Evolutionary conservation across 1,284 basidiomycete species (phyloP).

Genomic region (Cryptococcus maquisensis): DNA sequence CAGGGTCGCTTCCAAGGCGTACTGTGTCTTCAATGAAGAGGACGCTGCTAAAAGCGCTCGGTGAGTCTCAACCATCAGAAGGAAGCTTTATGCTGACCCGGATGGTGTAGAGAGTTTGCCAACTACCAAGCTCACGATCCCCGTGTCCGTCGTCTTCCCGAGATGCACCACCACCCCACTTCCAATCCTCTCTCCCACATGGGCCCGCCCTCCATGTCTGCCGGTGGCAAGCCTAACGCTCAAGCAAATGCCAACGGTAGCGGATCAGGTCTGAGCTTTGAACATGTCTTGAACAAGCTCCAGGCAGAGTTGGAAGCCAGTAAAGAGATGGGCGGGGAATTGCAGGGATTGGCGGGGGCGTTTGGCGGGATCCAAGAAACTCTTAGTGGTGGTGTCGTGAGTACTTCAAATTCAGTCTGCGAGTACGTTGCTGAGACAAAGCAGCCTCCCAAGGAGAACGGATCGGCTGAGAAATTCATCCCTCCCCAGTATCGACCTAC

Average conservation of each 20-base stretch:
- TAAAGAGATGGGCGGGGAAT: constrained; percentile 85
- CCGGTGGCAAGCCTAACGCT: constrained; percentile 40
- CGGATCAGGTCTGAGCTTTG: constrained; percentile 47
- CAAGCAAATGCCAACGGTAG: too few species aligned
- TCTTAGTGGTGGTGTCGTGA: constrained; percentile 72
- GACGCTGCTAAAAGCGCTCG: constrained; percentile 57
- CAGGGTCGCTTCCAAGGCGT: constrained; percentile 91
- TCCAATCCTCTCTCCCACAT: constrained; percentile 18
- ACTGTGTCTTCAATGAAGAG: constrained; percentile 80
- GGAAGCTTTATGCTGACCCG: not conserved
- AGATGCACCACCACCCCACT: not conserved
- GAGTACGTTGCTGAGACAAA: not conserved
- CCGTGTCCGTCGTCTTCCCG: constrained; percentile 9
- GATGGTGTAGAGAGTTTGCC: constrained; percentile 33
- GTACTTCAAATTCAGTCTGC: constrained; percentile 40
- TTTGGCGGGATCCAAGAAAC: constrained; percentile 92
- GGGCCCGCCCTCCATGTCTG: constrained; percentile 38
- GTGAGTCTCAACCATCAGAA: constrained; percentile 19
- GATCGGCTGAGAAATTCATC: constrained; percentile 40
- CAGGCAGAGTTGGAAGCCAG: constrained; percentile 86
- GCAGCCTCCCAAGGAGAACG: constrained; percentile 52
- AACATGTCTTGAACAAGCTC: constrained; percentile 52
- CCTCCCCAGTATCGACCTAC: constrained; percentile 38
- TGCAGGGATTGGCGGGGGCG: constrained; percentile 71
- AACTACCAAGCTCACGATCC: constrained; percentile 42